Evolutionary conservation across 2,329 filamentous ascomycete genomes (phyloP).

Genomic region (Mycosphaerella arachidis): DNA sequence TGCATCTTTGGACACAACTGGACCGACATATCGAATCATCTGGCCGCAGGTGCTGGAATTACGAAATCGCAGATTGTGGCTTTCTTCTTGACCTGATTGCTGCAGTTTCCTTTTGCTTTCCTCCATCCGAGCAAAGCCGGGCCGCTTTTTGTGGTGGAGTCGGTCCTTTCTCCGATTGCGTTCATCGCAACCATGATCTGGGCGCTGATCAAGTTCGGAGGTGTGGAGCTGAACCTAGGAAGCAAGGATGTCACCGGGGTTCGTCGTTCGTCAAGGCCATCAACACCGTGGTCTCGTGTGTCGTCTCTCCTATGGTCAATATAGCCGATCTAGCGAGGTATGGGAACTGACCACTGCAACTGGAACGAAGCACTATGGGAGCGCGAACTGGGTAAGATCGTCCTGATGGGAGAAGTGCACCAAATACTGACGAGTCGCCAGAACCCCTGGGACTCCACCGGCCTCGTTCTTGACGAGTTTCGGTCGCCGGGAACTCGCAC

Average conservation of each 20-base stretch:
- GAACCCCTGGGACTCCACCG: conserved; percentile 44
- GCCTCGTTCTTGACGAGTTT: conserved; percentile 37
- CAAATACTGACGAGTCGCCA: not conserved
- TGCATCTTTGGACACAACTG: conserved; percentile 39
- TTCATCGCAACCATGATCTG: conserved; percentile 85
- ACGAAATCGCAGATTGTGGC: conserved; percentile 33
- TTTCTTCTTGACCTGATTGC: conserved; percentile 29
- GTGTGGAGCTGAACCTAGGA: conserved; percentile 15
- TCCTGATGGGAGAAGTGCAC: not conserved
- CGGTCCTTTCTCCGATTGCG: conserved; percentile 41
- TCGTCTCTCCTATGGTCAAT: conserved; percentile 34
- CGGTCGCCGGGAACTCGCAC: conserved; percentile 38
- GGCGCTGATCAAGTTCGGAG: conserved; percentile 56
- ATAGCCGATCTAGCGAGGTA: conserved; percentile 43
- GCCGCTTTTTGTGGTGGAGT: conserved; percentile 19
- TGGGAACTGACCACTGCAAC: conserved; percentile 37
- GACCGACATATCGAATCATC: conserved; percentile 31
- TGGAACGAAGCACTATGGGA: conserved; percentile 32
- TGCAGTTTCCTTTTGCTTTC: conserved; percentile 33
- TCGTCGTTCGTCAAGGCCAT: conserved; percentile 41
- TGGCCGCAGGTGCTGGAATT: conserved; percentile 30
- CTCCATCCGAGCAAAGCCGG: conserved; percentile 33
- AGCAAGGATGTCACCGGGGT: conserved; percentile 22
- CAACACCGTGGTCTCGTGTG: conserved; percentile 37
- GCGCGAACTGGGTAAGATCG: conserved; percentile 36